Base-by-base conservation (phyloP, 306 rosid genomes). In the Alnus glutinosa region DNA sequence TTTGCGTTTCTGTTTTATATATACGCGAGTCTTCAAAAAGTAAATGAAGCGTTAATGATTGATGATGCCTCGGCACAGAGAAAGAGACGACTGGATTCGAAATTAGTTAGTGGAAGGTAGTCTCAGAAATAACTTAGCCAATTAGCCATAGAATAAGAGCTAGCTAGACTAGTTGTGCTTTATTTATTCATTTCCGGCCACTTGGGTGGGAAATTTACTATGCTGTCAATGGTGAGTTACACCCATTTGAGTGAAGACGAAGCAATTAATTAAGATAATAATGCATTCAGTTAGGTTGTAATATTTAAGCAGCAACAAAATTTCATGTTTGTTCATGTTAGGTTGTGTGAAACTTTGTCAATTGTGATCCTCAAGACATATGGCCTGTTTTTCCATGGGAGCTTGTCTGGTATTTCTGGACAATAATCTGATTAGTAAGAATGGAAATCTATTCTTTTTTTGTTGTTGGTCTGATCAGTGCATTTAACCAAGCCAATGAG, bases 1-100 rank as follows among this genome's bases (percentile, higher is more conserved):
- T 78, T 77, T 55, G 64, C 37, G 71, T 54, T 82, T 79, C 66
- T 57, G 80, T 58, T 79, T 59, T 83, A 6, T 74, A 50, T 32
- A 23, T 23, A 23, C 28, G 28, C 28, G 28, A 23, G 15, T 42
- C 36, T 71, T 69, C 58, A 57, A 64, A 85, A 66, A 16, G 71
- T 4, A 57, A 55, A 49, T 36, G 47, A 55, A 71, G 63, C 58
- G 30, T 79, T 57, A 80, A 70, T 70, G 71, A 74, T 61, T 79
- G 66, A 79, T 18, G 73, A 58, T 11, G 68, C 42, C 68, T 30
- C 39, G 0, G 68, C 68, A 23, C 68, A 32, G 1, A 55, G 58
- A 54, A 14, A 54, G 5, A 54, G 58, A 58, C 23, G 34, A 58
- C 9, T 58, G 14, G 8, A 58, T 23, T 55, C 12, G 64, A 58